Evolutionary conservation across 306 rosid genomes (phyloP), one percentile per base, ranked within the genome.

Genomic region (Lathyrus sativus): DNA sequence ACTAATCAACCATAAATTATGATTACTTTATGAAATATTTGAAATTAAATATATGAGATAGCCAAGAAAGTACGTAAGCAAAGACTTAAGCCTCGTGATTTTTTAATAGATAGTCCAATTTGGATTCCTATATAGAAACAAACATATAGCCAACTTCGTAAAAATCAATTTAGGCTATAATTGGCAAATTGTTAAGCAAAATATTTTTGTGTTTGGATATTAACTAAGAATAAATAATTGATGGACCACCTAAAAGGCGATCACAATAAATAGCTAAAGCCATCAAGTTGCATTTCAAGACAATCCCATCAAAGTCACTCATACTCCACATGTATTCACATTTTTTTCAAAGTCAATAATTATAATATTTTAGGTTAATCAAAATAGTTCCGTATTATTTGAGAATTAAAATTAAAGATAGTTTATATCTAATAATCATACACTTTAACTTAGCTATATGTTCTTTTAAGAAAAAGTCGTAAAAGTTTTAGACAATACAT

Each of bases 181-280:
- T 48, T 65, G 41, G 61, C 14, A 79, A 79, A 79, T 22, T 74
- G 38, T 14, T 56, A 11, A 43, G 53, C 71, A 33, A 65, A 14
- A 48, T n/a, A 41, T 29, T 69, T 49, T 56, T 63, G n/a, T 26
- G 24, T 49, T 49, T 68, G 79, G 51, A 79, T 28, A 55, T 74
- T 44, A 56, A 56, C 59, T 65, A 35, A 51, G 64, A 75, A 70
- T 70, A 51, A 70, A 70, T 71, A 51, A 70, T 43, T 13, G 67
- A 70, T 75, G 84, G 84, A 51, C 74, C 78, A 74, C 74, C 67
- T 9, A 79, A 79, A 74, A 69, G 70, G 70, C 18, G 56, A 59
- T 65, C 67, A 58, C 44, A 57, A 70, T 75, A 71, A 80, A 75
- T 80, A 54, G 71, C 26, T 71, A 80, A 80, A 80, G 84, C 80